Evolutionary conservation across 176 grass and related monocot genomes (phyloP), one percentile per base, ranked within the genome.

Genomic region (Zea luxurians): DNA sequence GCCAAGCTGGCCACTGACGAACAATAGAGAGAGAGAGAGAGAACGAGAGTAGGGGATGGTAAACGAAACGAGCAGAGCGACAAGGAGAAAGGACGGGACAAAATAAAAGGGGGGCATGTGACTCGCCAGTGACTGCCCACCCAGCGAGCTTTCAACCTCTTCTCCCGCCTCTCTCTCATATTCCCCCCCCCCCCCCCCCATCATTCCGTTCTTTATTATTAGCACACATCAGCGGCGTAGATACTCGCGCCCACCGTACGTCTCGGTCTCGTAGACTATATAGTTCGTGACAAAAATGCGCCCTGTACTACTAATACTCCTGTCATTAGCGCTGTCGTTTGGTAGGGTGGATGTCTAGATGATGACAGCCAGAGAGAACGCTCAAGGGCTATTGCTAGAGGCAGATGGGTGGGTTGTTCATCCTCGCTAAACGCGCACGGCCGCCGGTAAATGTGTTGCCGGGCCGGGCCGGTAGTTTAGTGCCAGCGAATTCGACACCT

Each of bases 91-190:
- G 66, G 77, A 81, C 77, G 71, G 66, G 82, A 81, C 87, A 89
- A 80, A 71, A 77, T 54, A 85, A 85, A 82, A 82, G 66, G 72
- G 0, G 5, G 20, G 83, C 87, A 89, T 68, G 87, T 89, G 87
- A 89, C 73, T 38, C 72, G 61, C 3, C 73, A 78, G 87, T 72
- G 50, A 0, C 27, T 27, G 27, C 27, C 27, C 27, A 27, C 46
- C 57, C 44, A 8, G 17, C 65, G 35, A 66, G 41, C 70, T 48
- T 80, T 83, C 21, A 58, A 76, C 55, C 62, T 27, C 50, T 8
- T 12, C 61, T 13, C 11, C 10, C 38, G 7, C 18, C 45, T 70
- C 71, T 27, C 27, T n/a, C 71, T 18, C 27, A 54, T 78, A 70
- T 37, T 57, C 60, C 50, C 35, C 86, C 27, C 27, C 27, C 4